These are phyloP conservation scores for Orbilia brochopaga DNA, from an alignment of 2,329 filamentous ascomycete species.

Conservation along the genomic window DNA sequence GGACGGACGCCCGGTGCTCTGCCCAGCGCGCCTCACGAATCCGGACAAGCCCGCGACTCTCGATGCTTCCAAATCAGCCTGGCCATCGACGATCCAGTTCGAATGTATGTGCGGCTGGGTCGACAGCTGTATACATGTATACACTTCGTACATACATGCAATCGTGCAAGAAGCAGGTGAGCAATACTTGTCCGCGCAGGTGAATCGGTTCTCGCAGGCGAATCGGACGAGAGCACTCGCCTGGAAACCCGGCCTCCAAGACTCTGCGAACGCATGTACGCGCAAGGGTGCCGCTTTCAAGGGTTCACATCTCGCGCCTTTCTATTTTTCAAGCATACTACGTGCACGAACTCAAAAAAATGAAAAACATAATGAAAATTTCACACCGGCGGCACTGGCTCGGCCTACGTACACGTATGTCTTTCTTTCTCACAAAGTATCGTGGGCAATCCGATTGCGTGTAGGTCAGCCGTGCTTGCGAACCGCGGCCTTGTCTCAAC, in stretches of 20 bases:
- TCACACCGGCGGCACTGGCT: not conserved
- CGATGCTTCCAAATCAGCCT: constrained; percentile 1
- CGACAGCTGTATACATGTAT: not conserved
- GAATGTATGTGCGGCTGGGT: not conserved
- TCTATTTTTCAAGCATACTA: not conserved
- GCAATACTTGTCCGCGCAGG: too few relatives aligned
- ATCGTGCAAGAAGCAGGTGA: too few relatives aligned
- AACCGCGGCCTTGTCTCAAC: not conserved
- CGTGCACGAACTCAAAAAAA: not conserved
- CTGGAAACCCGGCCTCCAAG: too few relatives aligned
- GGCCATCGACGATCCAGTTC: not conserved
- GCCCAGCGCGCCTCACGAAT: not conserved
- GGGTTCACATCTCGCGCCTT: not conserved
- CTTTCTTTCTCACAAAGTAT: too few relatives aligned
- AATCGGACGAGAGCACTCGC: too few relatives aligned
- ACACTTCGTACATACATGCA: not conserved
- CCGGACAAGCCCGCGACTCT: not conserved
- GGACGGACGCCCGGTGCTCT: too few relatives aligned
- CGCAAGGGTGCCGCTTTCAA: not conserved
- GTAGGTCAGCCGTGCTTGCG: too few relatives aligned
- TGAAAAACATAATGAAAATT: too few relatives aligned
- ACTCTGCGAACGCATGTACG: too few relatives aligned
- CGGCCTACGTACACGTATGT: too few relatives aligned
- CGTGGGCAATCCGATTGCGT: not conserved
- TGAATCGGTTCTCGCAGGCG: too few relatives aligned